phyloP scores from a whole-genome alignment of 257 asterid genomes.

The Solanum commersonii region DNA sequence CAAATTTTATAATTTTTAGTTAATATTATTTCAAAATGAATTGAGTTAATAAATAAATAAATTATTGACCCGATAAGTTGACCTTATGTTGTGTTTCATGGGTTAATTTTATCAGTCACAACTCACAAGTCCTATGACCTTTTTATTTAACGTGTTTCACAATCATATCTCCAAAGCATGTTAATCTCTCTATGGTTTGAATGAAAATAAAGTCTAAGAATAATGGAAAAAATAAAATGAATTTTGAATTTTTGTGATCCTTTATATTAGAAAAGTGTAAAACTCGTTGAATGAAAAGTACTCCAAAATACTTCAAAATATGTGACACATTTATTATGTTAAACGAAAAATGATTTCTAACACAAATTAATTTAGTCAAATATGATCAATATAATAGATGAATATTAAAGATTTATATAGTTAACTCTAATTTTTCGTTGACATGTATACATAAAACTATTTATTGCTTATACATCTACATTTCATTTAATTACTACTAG shows the following conservation, averaged over 20 bases:
- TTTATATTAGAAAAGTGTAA: background rate
- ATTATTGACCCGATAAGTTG: background rate
- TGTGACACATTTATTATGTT: background rate
- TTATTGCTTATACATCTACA: background rate
- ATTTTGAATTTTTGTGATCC: background rate
- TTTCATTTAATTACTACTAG: background rate
- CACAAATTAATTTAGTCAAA: too few relatives aligned
- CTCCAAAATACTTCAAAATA: background rate
- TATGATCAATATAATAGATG: background rate
- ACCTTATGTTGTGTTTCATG: background rate
- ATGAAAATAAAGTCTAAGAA: background rate
- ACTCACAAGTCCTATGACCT: background rate
- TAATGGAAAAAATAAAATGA: too few relatives aligned
- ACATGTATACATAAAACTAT: background rate
- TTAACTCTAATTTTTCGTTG: background rate
- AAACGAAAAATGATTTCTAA: too few relatives aligned
- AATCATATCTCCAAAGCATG: background rate
- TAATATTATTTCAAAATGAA: rapidly evolving
- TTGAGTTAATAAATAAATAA: background rate
- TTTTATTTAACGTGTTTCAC: background rate
- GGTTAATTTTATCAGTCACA: background rate
- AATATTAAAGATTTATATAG: background rate
- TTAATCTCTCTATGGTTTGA: background rate
- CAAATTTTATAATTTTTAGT: background rate
- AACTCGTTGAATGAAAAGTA: background rate